phyloP scores from a whole-genome alignment of 1,284 basidiomycete genomes.

The Puccinia hordei region DNA sequence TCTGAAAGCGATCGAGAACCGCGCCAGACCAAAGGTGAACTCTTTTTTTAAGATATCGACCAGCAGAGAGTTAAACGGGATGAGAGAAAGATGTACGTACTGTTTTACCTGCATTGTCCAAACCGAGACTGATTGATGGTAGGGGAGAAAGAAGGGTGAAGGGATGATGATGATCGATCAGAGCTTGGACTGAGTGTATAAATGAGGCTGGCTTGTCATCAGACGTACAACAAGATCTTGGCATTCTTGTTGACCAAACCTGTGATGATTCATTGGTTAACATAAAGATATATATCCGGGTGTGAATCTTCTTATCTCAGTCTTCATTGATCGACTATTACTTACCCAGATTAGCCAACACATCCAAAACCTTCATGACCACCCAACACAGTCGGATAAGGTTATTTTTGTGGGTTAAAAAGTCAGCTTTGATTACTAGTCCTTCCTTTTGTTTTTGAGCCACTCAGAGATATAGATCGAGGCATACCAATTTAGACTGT shows the following conservation, averaged over 20 bases:
- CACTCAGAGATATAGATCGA: not conserved
- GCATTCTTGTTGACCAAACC: constrained; percentile 98
- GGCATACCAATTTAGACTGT: constrained; percentile 37
- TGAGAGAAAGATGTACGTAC: constrained; percentile 63
- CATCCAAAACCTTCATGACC: constrained; percentile 64
- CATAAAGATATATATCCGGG: not conserved
- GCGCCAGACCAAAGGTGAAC: not conserved
- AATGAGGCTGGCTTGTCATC: not conserved
- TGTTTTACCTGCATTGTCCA: constrained; percentile 99
- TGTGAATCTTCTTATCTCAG: not conserved
- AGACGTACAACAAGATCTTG: constrained; percentile 97
- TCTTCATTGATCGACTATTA: constrained; percentile 39
- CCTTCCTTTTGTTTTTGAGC: not conserved
- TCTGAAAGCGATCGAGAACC: constrained; percentile 65
- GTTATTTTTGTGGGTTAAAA: not conserved
- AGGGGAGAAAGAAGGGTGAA: not conserved
- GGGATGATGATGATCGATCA: not conserved
- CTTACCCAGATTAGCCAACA: constrained; percentile 84
- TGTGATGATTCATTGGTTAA: constrained; percentile 58
- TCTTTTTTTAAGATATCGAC: not conserved
- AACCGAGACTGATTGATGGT: constrained; percentile 60
- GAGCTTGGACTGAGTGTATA: not conserved
- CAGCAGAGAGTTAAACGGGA: not conserved
- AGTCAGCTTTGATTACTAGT: not conserved
- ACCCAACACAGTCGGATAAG: not conserved